Conservation (phyloP, 257 asterid genomes). For the Solanum paucissectum region DNA sequence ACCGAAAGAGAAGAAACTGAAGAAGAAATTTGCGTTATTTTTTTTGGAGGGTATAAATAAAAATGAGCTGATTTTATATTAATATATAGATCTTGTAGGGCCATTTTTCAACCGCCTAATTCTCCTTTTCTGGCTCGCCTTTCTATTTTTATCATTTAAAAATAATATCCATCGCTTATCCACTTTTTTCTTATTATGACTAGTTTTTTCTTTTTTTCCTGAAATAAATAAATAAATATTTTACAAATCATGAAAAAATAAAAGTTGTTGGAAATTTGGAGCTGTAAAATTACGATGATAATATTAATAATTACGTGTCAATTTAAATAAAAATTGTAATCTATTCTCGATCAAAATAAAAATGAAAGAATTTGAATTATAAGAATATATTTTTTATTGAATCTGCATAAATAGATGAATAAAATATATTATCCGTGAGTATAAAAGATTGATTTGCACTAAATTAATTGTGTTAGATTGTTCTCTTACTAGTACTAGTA, state of each 20-base stretch:
- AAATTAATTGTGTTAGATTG: neutral
- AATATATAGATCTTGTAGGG: conserved; percentile 8
- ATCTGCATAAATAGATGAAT: neutral
- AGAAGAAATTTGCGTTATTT: neutral
- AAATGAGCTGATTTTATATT: neutral
- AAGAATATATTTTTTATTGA: neutral
- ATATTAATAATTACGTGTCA: neutral
- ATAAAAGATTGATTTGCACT: neutral
- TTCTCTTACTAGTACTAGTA: neutral
- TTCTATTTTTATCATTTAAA: conserved; percentile 6
- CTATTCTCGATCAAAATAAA: neutral
- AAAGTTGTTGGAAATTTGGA: neutral
- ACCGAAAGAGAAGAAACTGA: neutral
- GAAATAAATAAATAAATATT: no score
- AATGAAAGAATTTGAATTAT: neutral
- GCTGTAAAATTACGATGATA: neutral
- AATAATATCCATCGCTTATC: neutral
- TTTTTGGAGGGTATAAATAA: neutral
- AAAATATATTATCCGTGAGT: neutral
- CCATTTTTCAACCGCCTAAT: neutral
- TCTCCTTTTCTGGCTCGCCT: conserved; percentile 25
- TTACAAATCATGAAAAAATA: neutral
- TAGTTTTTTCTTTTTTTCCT: neutral
- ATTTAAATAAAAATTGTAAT: neutral
- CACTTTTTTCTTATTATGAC: neutral